A percentile compares a stretch with the other conserved stretches of the same genome.
These are phyloP conservation scores for Suillus occidentalis DNA, from an alignment of 768 basidiomycete genomes.

Conservation along the genomic window DNA sequence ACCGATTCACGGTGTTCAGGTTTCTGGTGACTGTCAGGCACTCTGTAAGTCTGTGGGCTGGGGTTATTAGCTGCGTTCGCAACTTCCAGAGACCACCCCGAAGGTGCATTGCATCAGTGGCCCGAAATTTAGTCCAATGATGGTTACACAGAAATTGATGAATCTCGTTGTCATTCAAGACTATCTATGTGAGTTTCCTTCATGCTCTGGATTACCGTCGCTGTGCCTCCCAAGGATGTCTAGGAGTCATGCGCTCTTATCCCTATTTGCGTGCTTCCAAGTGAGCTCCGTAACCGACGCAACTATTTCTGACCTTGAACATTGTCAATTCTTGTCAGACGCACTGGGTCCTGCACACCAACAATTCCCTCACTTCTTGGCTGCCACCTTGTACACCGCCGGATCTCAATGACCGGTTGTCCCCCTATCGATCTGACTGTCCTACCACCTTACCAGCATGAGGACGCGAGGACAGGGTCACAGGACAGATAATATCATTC, in stretches of 20 bases:
- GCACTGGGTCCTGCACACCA: not conserved
- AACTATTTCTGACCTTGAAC: not conserved
- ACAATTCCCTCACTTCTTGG: not conserved
- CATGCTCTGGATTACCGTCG: not conserved
- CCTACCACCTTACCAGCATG: not conserved
- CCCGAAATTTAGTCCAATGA: too few relatives aligned
- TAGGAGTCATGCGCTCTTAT: not conserved
- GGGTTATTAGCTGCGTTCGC: slow-evolving; percentile 32
- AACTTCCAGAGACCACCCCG: not conserved
- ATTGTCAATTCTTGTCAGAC: not conserved
- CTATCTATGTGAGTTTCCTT: slow-evolving; percentile 7
- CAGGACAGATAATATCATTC: not conserved
- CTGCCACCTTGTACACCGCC: not conserved
- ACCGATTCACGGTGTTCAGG: slow-evolving; percentile 14
- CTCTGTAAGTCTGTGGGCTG: slow-evolving; percentile 41
- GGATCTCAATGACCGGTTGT: not conserved
- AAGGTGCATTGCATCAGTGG: slow-evolving; percentile 1
- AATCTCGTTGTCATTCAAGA: not conserved
- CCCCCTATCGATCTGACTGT: not conserved
- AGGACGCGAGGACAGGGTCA: not conserved
- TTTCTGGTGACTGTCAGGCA: slow-evolving; percentile 28
- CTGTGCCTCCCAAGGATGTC: not conserved
- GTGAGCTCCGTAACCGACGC: not conserved
- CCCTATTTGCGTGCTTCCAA: not conserved
- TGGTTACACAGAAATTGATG: not conserved